A percentile compares a stretch with the other conserved stretches of the same genome.
phyloP scores from a whole-genome alignment of 2,329 filamentous ascomycete species.

The Penicillium digitatum region DNA sequence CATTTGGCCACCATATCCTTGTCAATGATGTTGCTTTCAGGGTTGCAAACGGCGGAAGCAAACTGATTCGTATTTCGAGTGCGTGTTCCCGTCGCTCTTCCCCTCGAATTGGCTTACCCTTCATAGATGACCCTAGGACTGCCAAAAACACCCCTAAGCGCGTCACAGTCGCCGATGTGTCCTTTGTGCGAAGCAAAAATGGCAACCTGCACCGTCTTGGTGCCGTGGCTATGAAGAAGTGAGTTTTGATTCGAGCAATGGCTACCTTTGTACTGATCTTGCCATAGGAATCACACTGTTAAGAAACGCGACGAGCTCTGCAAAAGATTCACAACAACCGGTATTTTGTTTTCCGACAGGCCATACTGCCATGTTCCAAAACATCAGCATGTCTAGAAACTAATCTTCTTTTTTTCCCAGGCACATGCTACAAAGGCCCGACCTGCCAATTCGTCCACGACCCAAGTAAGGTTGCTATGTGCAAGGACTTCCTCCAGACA shows the following conservation, averaged over 20 bases:
- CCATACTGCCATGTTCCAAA: slow-evolving; percentile 10
- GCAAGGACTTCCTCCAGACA: slow-evolving; percentile 79
- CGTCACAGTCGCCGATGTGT: slow-evolving; percentile 68
- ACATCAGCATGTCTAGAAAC: background rate
- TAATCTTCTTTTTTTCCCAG: slow-evolving; percentile 50
- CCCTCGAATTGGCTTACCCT: slow-evolving; percentile 45
- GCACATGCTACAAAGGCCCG: slow-evolving; percentile 78
- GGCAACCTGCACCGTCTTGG: slow-evolving; percentile 80
- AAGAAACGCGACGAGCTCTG: slow-evolving; percentile 71
- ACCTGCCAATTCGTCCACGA: slow-evolving; percentile 80
- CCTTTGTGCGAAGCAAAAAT: slow-evolving; percentile 79
- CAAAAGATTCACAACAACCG: slow-evolving; percentile 58
- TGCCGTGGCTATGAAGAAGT: slow-evolving; percentile 72
- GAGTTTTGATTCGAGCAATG: slow-evolving; percentile 33
- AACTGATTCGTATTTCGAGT: slow-evolving; percentile 72
- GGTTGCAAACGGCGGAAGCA: slow-evolving; percentile 74
- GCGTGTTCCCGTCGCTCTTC: slow-evolving; percentile 33
- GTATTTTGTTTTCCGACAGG: slow-evolving; percentile 39
- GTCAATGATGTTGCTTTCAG: slow-evolving; percentile 71
- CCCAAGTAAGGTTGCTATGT: slow-evolving; percentile 78
- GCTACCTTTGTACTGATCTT: slow-evolving; percentile 18
- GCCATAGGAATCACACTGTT: slow-evolving; percentile 42
- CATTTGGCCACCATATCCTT: slow-evolving; percentile 58
- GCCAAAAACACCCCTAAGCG: slow-evolving; percentile 70
- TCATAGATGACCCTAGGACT: slow-evolving; percentile 54